Evolutionary conservation across 257 asterid genomes (phyloP).

Genomic region (Ilex aquifolium): DNA sequence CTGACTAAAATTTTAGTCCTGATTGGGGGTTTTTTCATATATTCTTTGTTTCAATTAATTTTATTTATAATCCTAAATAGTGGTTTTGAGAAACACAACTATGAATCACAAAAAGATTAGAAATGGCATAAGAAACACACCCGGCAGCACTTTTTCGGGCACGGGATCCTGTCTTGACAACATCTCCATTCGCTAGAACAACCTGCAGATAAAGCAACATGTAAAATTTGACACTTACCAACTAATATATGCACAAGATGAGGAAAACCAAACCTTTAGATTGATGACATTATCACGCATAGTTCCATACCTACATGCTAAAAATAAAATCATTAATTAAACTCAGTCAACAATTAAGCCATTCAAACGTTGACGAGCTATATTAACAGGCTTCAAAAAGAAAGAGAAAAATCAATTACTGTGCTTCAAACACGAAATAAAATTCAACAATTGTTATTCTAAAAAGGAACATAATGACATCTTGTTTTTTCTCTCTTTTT

Average conservation of each 20-base stretch:
- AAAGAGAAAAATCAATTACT: too few species aligned
- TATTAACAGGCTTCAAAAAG: too few species aligned
- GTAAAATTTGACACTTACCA: slow-evolving; percentile 15
- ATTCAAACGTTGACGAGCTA: too few species aligned
- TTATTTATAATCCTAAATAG: too few species aligned
- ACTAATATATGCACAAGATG: slow-evolving; percentile 11
- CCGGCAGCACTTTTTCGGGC: slow-evolving; percentile 99
- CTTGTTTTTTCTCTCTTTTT: too few species aligned
- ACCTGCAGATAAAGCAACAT: slow-evolving; percentile 40
- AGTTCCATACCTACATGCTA: slow-evolving; percentile 92
- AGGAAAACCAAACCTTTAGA: slow-evolving; percentile 68
- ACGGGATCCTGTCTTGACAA: slow-evolving; percentile 91
- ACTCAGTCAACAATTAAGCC: slow-evolving; percentile 13
- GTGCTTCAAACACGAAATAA: too few species aligned
- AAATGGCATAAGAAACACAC: slow-evolving; percentile 31
- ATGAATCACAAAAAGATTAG: slow-evolving; percentile 3
- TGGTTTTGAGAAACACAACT: too few species aligned
- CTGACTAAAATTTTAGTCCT: too few species aligned
- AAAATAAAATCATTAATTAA: slow-evolving; percentile 34
- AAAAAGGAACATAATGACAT: too few species aligned
- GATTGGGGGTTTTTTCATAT: too few species aligned
- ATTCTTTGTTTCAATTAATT: too few species aligned
- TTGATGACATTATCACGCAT: slow-evolving; percentile 97
- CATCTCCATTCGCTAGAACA: slow-evolving; percentile 86
- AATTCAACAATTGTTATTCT: too few species aligned